Evolutionary conservation across 1,139 yeast genomes (phyloP), one percentile per base, ranked within the genome.

Genomic region (Suhomyces guaymorum): DNA sequence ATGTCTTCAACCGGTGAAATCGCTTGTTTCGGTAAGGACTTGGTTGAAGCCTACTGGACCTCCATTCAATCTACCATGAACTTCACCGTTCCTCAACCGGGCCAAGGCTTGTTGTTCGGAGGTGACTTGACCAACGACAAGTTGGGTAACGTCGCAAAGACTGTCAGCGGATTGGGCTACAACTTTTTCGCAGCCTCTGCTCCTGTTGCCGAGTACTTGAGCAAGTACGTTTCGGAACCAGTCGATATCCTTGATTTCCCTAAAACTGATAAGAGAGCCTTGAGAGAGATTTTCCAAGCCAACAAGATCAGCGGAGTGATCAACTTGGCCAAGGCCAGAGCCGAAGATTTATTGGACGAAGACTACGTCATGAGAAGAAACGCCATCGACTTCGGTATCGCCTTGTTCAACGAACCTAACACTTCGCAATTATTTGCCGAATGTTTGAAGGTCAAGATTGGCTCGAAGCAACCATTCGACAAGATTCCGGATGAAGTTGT

Each of bases 1-100:
- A 92, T 92, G 98, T 85, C 97, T 5, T 90, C 97, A 10, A 92
- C 98, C 32, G 98, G 98, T 61, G 98, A 92, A 70, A 84, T 92
- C 57, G 98, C 98, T 17, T 86, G 96, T 61, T 92, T 92, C 59
- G 98, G 98, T 54, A 73, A 71, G 47, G 83, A 88, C 61, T 66
- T 83, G 46, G 58, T 77, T 44, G 98, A 92, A 64, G 96, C 97
- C 24, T 92, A 92, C 73, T 92, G 97, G 97, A 84, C 97, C 24
- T 84, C 97, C 10, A 80, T 92, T 51, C 97, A 92, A 71, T 80
- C 96, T 32, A 89, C 96, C 32, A 90, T 90, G 97, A 90, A 90
- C 74, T 92, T 92, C 79, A 74, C 84, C 57, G 78, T 92, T 37
- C 98, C 98, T 45, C 71, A 75, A 57, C 96, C 97, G 31, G 95